Conservation (phyloP, 2,329 filamentous ascomycete genomes). For the Phaeosphaeriaceae sp. region DNA sequence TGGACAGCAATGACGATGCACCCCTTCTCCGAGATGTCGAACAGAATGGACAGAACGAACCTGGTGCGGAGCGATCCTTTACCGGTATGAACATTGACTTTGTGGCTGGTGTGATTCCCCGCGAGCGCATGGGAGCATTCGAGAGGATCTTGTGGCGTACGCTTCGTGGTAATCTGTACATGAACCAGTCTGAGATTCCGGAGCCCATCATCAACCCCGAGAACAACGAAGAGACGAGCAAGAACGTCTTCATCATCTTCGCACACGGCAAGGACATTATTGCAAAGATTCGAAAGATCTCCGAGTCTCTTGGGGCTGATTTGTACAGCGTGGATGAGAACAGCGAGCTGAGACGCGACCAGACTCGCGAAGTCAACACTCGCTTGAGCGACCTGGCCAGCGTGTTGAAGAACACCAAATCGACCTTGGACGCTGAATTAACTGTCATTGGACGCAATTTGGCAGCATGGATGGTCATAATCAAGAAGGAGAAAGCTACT, state of each 20-base stretch:
- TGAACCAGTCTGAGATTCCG: slow-evolving; percentile 99
- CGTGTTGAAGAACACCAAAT: slow-evolving; percentile 93
- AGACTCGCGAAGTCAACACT: slow-evolving; percentile 96
- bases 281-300: slow-evolving; percentile 98
- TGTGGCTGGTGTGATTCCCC: slow-evolving; percentile 91
- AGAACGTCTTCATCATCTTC: slow-evolving; percentile 99
- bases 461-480: slow-evolving; percentile 95
- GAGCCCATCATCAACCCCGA: slow-evolving; percentile 90
- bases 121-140: slow-evolving; percentile 92
- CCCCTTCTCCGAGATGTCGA: slow-evolving; percentile 93
- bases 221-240: slow-evolving; percentile 89
- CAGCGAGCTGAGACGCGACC: slow-evolving; percentile 90
- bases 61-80: slow-evolving; percentile 80
- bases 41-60: slow-evolving; percentile 73
- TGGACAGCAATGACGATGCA: slow-evolving; percentile 83
- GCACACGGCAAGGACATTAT: slow-evolving; percentile 98
- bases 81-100: slow-evolving; percentile 99
- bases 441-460: slow-evolving; percentile 91
- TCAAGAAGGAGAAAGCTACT: slow-evolving; percentile 98
- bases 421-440: slow-evolving; percentile 89
- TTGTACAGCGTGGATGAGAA: slow-evolving; percentile 98
- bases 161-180: slow-evolving; percentile 95
- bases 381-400: slow-evolving; percentile 89
- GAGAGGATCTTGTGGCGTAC: slow-evolving; percentile 98
- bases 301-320: slow-evolving; percentile 93